Percentiles rank a stretch among this genome's conserved stretches.
Conservation (phyloP, 108 stramenopile species). For the Cafeteria roenbergensis region DNA sequence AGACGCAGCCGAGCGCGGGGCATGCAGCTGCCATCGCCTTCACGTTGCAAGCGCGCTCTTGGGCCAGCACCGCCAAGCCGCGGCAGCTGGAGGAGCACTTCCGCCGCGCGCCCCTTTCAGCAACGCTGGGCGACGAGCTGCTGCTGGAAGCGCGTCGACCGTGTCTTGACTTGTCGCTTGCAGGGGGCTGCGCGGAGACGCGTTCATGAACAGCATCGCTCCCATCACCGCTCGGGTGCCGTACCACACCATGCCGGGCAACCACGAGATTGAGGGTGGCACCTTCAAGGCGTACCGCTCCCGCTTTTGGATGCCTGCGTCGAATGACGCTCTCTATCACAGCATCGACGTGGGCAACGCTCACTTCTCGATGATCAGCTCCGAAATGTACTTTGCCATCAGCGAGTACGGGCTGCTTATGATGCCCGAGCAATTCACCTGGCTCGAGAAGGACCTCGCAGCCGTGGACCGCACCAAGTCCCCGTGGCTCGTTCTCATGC, state of each 20-base stretch:
- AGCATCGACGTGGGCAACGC: constrained; percentile 45
- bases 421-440: constrained; percentile 42
- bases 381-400: constrained; percentile 53
- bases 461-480: constrained; percentile 51
- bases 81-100: neutral
- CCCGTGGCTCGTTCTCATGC: constrained; percentile 63
- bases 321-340: neutral
- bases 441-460: constrained; percentile 54
- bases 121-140: too few species aligned
- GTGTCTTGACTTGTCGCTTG: too few species aligned
- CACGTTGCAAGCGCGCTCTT: neutral
- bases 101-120: too few species aligned
- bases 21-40: neutral
- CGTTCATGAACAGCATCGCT: neutral
- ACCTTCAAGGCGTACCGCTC: neutral
- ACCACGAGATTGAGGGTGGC: neutral
- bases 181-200: neutral
- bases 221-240: neutral
- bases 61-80: neutral
- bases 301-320: neutral
- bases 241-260: neutral
- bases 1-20: neutral
- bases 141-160: too few species aligned
- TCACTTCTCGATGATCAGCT: constrained; percentile 55
- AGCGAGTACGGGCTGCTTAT: constrained; percentile 22